These are phyloP conservation scores for Hamamelis virginiana DNA, from an alignment of 164 flowering plant genomes.

Conservation along the genomic window DNA sequence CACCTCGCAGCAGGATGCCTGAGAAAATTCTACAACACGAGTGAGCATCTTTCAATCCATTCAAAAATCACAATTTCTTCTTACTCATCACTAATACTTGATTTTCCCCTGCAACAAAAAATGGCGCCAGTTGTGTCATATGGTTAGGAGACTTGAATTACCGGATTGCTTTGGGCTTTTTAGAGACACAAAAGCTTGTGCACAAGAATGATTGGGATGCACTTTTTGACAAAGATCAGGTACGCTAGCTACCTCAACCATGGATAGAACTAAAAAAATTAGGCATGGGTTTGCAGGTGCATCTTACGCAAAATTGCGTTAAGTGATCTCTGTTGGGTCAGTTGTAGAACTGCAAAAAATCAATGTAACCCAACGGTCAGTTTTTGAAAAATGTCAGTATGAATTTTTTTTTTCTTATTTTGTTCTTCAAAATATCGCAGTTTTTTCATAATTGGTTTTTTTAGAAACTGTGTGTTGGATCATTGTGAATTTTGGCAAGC, in stretches of 20 bases:
- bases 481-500: too few relatives aligned
- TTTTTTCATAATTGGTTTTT: too few relatives aligned
- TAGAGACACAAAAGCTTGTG: conserved; percentile 55
- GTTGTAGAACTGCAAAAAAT: too few relatives aligned
- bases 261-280: neutral
- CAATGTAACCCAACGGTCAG: too few relatives aligned
- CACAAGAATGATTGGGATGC: conserved; percentile 69
- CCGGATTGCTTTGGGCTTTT: conserved; percentile 71
- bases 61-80: neutral
- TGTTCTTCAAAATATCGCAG: too few relatives aligned
- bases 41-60: conserved; percentile 37
- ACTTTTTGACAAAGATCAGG: conserved; percentile 83
- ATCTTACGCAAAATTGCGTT: too few relatives aligned
- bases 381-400: too few relatives aligned
- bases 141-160: conserved; percentile 93
- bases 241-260: conserved; percentile 15
- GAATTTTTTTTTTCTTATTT: too few relatives aligned
- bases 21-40: conserved; percentile 76
- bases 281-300: too few relatives aligned
- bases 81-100: neutral
- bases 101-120: neutral
- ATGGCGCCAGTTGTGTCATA: conserved; percentile 56
- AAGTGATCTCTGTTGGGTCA: too few relatives aligned
- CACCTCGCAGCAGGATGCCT: conserved; percentile 43
- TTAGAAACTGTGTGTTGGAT: too few relatives aligned